A percentile compares a stretch with the other conserved stretches of the same genome.
These are phyloP conservation scores for Fonsecaea nubica DNA, from an alignment of 2,329 filamentous ascomycete species.

Conservation along the genomic window DNA sequence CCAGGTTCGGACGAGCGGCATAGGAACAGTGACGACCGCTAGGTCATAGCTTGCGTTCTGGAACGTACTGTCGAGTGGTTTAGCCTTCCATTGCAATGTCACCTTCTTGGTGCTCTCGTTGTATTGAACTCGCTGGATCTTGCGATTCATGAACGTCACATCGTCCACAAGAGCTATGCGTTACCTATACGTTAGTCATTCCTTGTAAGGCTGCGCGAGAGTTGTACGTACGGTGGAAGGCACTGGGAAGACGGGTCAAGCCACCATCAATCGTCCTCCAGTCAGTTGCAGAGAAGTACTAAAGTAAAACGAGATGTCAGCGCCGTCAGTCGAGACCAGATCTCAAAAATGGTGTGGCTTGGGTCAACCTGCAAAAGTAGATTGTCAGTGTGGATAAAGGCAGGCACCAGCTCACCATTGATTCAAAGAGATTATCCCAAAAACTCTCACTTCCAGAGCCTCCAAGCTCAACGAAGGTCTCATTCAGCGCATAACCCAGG, in stretches of 20 bases:
- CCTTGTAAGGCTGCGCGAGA: not conserved
- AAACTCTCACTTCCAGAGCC: slow-evolving; percentile 46
- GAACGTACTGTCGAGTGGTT: slow-evolving; percentile 48
- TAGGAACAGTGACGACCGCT: slow-evolving; percentile 69
- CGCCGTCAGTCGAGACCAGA: not conserved
- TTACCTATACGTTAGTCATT: not conserved
- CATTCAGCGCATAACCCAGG: slow-evolving; percentile 60
- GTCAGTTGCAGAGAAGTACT: slow-evolving; percentile 64
- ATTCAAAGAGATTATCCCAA: slow-evolving; percentile 63
- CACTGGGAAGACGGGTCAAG: slow-evolving; percentile 63
- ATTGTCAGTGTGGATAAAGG: not conserved
- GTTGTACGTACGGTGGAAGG: slow-evolving; percentile 59
- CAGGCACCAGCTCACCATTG: slow-evolving; percentile 42
- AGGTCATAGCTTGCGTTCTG: slow-evolving; percentile 67
- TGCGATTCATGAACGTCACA: slow-evolving; percentile 62
- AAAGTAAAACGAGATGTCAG: not conserved
- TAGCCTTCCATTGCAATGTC: slow-evolving; percentile 62
- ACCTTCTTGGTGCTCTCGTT: slow-evolving; percentile 60
- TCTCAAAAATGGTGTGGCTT: not conserved
- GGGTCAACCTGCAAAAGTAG: not conserved
- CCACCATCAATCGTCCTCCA: slow-evolving; percentile 72
- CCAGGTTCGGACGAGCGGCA: slow-evolving; percentile 69
- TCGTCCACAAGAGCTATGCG: slow-evolving; percentile 60
- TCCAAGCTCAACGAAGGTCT: slow-evolving; percentile 56
- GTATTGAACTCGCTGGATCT: slow-evolving; percentile 64